Percentiles rank a stretch among this genome's conserved stretches.
These are phyloP conservation scores for Blastobotrys illinoisensis DNA, from an alignment of 1,139 yeast species.

Conservation along the genomic window DNA sequence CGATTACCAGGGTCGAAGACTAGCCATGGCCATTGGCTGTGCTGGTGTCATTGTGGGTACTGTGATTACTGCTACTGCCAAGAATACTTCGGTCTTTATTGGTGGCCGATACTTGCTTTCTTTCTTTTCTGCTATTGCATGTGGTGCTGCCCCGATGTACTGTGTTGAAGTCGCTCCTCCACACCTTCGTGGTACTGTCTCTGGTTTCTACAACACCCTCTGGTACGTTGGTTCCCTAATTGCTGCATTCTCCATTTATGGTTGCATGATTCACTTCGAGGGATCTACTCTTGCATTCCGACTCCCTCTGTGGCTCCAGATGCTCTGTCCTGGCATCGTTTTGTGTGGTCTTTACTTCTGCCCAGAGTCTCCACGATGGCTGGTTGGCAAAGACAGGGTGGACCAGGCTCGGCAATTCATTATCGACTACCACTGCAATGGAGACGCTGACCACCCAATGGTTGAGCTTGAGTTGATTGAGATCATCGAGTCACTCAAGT, in stretches of 20 bases:
- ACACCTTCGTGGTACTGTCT: constrained; percentile 38
- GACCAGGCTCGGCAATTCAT: constrained; percentile 14
- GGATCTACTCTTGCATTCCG: constrained; percentile 5
- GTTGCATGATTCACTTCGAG: constrained; percentile 8
- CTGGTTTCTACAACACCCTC: constrained; percentile 18
- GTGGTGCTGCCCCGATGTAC: constrained; percentile 13
- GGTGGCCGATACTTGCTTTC: constrained; percentile 24
- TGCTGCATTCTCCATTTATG: constrained; percentile 13
- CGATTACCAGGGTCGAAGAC: constrained; percentile 16
- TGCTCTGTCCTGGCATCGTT: constrained; percentile 14
- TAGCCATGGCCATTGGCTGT: constrained; percentile 21
- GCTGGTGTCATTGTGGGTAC: constrained; percentile 25
- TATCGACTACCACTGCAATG: constrained; percentile 14
- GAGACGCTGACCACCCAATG: constrained; percentile 14
- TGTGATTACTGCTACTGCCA: constrained; percentile 23
- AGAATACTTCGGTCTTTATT: constrained; percentile 7
- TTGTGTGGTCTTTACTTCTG: not conserved
- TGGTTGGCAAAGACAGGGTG: constrained; percentile 11
- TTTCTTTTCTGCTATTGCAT: constrained; percentile 20
- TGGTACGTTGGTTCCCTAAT: constrained; percentile 14
- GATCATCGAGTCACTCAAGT: constrained; percentile 9
- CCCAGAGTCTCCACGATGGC: constrained; percentile 16
- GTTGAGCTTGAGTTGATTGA: constrained; percentile 12
- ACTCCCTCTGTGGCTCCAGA: constrained; percentile 15
- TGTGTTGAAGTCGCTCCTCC: constrained; percentile 28